These are phyloP conservation scores for Phlyctochytrium arcticum DNA, from an alignment of 192 early-diverging fungal species.

Conservation along the genomic window DNA sequence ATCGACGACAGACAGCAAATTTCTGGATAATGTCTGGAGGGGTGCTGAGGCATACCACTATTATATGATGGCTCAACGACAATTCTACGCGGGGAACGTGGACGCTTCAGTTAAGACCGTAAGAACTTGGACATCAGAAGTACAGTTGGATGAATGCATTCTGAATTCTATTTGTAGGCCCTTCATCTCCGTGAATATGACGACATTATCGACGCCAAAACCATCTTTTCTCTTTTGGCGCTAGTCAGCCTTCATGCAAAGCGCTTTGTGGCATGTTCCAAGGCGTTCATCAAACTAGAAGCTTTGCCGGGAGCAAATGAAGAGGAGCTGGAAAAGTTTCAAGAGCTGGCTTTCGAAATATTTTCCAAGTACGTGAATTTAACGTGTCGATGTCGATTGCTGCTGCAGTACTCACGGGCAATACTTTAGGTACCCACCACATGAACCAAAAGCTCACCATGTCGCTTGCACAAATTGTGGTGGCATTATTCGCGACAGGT, in stretches of 20 bases:
- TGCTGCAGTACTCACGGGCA: background rate
- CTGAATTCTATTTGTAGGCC: too few species aligned
- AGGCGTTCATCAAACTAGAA: conserved; percentile 53
- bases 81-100: conserved; percentile 51
- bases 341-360: conserved; percentile 48
- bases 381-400: too few species aligned
- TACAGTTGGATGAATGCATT: too few species aligned
- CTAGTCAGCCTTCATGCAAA: conserved; percentile 45
- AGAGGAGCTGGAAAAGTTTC: conserved; percentile 35
- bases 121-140: too few species aligned
- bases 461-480: conserved; percentile 29
- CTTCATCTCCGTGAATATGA: conserved; percentile 47
- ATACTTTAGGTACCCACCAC: conserved; percentile 22
- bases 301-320: conserved; percentile 23
- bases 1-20: conserved; percentile 31
- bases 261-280: conserved; percentile 45
- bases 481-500: conserved; percentile 22
- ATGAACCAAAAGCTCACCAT: conserved; percentile 23
- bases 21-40: conserved; percentile 53
- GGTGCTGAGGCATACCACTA: conserved; percentile 61
- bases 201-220: conserved; percentile 43
- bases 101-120: conserved; percentile 47
- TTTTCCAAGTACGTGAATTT: conserved; percentile 45
- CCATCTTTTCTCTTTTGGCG: conserved; percentile 46
- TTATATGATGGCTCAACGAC: conserved; percentile 52